Evolutionary conservation across 805 yeast genomes (phyloP).

Genomic region (Candida verbasci): DNA sequence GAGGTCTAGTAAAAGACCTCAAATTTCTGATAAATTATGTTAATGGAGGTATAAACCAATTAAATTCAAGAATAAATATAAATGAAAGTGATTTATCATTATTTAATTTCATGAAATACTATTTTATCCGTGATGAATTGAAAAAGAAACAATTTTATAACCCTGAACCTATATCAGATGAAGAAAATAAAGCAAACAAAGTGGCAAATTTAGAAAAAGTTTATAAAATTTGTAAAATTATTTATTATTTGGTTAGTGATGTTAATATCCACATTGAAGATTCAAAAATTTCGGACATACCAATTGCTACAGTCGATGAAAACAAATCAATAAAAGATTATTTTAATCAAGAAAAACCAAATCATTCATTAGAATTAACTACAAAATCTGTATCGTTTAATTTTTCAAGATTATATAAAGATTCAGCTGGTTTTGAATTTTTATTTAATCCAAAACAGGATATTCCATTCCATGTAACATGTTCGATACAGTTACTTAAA

Average conservation of each 20-base stretch:
- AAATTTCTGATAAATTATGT: slow-evolving; percentile 7
- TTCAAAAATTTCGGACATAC: slow-evolving; percentile 21
- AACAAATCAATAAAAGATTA: slow-evolving; percentile 19
- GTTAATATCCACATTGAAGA: slow-evolving; percentile 25
- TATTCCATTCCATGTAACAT: slow-evolving; percentile 29
- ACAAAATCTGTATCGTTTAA: slow-evolving; percentile 23
- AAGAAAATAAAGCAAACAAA: slow-evolving; percentile 2
- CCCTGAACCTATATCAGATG: slow-evolving; percentile 1
- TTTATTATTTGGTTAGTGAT: slow-evolving; percentile 20
- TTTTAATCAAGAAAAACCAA: slow-evolving; percentile 16
- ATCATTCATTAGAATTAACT: slow-evolving; percentile 19
- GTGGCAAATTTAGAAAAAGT: slow-evolving; percentile 7
- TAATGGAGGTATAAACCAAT: slow-evolving; percentile 1
- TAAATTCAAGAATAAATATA: slow-evolving; percentile 6
- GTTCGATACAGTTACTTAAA: slow-evolving; percentile 28
- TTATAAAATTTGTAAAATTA: slow-evolving; percentile 16
- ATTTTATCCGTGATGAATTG: slow-evolving; percentile 1
- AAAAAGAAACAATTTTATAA: neutral
- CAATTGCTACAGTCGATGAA: slow-evolving; percentile 22
- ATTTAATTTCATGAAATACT: slow-evolving; percentile 6
- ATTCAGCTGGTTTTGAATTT: slow-evolving; percentile 37
- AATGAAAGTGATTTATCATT: slow-evolving; percentile 9
- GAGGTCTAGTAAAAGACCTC: slow-evolving; percentile 1
- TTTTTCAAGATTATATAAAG: slow-evolving; percentile 15
- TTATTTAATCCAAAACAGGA: slow-evolving; percentile 28